phyloP scores from a whole-genome alignment of 805 yeast genomes.

The Ogataea saltuana region DNA sequence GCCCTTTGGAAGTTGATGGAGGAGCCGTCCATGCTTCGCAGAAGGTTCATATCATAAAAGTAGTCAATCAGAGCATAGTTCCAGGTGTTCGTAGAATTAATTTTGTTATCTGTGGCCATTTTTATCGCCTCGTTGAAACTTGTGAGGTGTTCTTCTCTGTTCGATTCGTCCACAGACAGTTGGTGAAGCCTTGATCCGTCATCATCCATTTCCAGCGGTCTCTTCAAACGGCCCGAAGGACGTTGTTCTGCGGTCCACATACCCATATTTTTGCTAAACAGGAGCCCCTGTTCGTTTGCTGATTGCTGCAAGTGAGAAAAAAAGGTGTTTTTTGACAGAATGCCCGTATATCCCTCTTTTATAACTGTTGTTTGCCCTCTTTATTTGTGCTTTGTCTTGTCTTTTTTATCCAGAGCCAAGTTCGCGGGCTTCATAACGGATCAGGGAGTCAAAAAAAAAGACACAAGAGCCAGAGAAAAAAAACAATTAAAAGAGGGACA shows the following conservation, averaged over 20 bases:
- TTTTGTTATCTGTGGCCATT: conserved; percentile 40
- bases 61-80: conserved; percentile 51
- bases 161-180: conserved; percentile 8
- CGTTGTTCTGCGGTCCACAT: not conserved
- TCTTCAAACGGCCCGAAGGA: conserved; percentile 1
- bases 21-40: conserved; percentile 42
- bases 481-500: conserved; percentile 7
- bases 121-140: conserved; percentile 30
- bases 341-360: too few relatives aligned
- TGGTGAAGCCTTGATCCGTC: not conserved
- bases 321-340: too few relatives aligned
- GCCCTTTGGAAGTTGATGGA: conserved; percentile 47
- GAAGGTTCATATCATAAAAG: conserved; percentile 50
- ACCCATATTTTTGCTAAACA: not conserved
- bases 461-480: conserved; percentile 1
- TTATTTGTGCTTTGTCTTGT: not conserved
- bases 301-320: too few relatives aligned
- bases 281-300: too few relatives aligned
- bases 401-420: not conserved
- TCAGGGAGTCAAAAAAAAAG: conserved; percentile 1
- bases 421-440: conserved; percentile 17
- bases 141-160: conserved; percentile 14
- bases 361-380: not conserved
- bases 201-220: conserved; percentile 10
- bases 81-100: conserved; percentile 52